Percentiles rank a stretch among this genome's conserved stretches.
These are phyloP conservation scores for Camellia lanceoleosa DNA, from an alignment of 148 eudicot species.

Conservation along the genomic window DNA sequence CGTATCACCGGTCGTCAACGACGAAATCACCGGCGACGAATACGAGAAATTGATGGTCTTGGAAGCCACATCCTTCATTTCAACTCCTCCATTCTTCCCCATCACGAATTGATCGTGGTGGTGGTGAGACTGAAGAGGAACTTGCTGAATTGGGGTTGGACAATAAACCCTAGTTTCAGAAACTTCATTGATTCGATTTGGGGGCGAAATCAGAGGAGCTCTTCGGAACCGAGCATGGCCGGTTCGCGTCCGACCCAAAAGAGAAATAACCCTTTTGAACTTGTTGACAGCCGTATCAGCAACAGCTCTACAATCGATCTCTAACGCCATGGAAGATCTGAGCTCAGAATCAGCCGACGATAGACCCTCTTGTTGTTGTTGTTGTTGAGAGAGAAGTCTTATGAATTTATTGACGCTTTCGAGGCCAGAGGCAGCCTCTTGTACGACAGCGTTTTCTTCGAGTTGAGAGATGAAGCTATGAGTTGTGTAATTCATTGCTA, in stretches of 20 bases:
- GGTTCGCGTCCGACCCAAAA: slow-evolving; percentile 58
- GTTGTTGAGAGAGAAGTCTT: slow-evolving; percentile 35
- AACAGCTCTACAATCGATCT: slow-evolving; percentile 44
- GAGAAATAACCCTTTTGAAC: slow-evolving; percentile 74
- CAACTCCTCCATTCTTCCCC: not conserved
- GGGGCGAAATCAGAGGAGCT: slow-evolving; percentile 28
- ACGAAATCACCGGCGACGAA: slow-evolving; percentile 53
- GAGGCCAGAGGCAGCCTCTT: slow-evolving; percentile 73
- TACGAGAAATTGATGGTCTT: slow-evolving; percentile 63
- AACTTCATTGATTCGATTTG: not conserved
- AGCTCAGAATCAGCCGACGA: not conserved
- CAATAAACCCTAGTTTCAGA: slow-evolving; percentile 36
- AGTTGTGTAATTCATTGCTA: slow-evolving; percentile 36
- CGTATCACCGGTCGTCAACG: slow-evolving; percentile 60
- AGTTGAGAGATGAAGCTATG: slow-evolving; percentile 13
- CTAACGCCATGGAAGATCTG: slow-evolving; percentile 12
- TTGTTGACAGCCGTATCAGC: slow-evolving; percentile 66
- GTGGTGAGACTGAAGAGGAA: slow-evolving; percentile 28
- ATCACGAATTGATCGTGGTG: slow-evolving; percentile 6
- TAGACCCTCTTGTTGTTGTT: not conserved
- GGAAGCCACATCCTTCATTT: slow-evolving; percentile 22
- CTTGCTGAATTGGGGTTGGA: slow-evolving; percentile 79
- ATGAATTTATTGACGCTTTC: slow-evolving; percentile 71
- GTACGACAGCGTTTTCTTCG: slow-evolving; percentile 42
- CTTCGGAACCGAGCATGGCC: slow-evolving; percentile 89